phyloP scores from a whole-genome alignment of 176 grass and related monocot genomes.

The Carex scoparia region DNA sequence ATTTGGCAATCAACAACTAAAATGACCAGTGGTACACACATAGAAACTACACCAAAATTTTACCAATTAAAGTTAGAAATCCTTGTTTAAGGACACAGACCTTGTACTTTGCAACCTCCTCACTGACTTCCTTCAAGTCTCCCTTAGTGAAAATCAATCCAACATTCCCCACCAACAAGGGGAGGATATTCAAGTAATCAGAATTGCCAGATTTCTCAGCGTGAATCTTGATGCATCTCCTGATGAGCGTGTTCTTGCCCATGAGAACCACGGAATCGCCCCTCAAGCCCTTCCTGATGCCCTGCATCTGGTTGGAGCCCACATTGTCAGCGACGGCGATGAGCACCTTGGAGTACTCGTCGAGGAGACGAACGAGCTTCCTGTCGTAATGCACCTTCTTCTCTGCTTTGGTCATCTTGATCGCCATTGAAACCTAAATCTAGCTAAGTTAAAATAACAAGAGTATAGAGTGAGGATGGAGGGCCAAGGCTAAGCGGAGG shows the following conservation, averaged over 20 bases:
- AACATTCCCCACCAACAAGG: constrained; percentile 71
- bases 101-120: constrained; percentile 86
- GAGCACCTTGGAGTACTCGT: constrained; percentile 84
- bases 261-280: constrained; percentile 79
- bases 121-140: constrained; percentile 81
- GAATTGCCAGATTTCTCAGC: constrained; percentile 48
- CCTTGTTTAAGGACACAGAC: constrained; percentile 15
- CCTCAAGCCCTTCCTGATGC: constrained; percentile 56
- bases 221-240: constrained; percentile 70
- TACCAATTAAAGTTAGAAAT: not conserved
- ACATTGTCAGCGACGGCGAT: constrained; percentile 73
- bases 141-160: constrained; percentile 92
- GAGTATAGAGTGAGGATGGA: not conserved
- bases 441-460: no score
- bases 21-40: no score
- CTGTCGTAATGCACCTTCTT: constrained; percentile 72
- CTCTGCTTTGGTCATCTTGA: constrained; percentile 74
- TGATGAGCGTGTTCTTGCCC: constrained; percentile 87
- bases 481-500: constrained; percentile 40
- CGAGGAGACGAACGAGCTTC: constrained; percentile 64
- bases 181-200: constrained; percentile 42
- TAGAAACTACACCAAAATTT: not conserved
- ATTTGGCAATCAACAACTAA: not conserved
- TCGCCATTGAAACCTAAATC: constrained; percentile 44
- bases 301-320: constrained; percentile 81